Percentiles rank a stretch among this genome's conserved stretches.
These are phyloP conservation scores for Vigna hirtella DNA, from an alignment of 306 rosid genomes.

Conservation along the genomic window DNA sequence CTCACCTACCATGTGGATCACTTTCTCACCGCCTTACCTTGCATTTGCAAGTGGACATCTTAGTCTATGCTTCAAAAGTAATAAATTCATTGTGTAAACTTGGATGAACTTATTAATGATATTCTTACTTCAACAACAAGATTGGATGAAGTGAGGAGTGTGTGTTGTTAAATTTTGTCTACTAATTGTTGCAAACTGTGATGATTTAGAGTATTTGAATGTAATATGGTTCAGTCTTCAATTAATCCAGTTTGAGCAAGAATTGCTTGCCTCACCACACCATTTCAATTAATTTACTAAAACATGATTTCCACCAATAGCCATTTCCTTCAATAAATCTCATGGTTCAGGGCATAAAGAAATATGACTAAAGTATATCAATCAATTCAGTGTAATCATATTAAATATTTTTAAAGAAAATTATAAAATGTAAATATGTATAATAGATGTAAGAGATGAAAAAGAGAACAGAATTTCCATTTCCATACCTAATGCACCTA, in stretches of 20 bases:
- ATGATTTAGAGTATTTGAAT: too few relatives aligned
- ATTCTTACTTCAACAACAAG: too few relatives aligned
- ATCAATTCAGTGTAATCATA: background rate
- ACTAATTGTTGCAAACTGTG: too few relatives aligned
- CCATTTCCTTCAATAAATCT: background rate
- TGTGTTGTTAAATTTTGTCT: too few relatives aligned
- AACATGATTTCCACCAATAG: background rate
- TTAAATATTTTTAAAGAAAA: constrained; percentile 8
- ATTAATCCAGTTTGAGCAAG: background rate
- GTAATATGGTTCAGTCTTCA: too few relatives aligned
- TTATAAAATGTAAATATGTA: background rate
- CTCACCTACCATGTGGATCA: too few relatives aligned
- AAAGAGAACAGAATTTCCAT: background rate
- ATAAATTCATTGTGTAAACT: too few relatives aligned
- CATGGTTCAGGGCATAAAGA: background rate
- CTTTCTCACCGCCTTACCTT: too few relatives aligned
- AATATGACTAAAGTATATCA: background rate
- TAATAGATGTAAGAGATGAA: background rate
- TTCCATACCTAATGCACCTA: constrained; percentile 41
- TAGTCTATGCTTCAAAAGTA: too few relatives aligned
- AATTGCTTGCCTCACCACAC: background rate
- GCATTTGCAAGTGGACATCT: too few relatives aligned
- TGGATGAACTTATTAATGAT: too few relatives aligned
- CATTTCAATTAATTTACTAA: background rate
- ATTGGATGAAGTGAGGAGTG: too few relatives aligned